Conservation (phyloP, 306 rosid genomes). For the Lathyrus oleraceus region DNA sequence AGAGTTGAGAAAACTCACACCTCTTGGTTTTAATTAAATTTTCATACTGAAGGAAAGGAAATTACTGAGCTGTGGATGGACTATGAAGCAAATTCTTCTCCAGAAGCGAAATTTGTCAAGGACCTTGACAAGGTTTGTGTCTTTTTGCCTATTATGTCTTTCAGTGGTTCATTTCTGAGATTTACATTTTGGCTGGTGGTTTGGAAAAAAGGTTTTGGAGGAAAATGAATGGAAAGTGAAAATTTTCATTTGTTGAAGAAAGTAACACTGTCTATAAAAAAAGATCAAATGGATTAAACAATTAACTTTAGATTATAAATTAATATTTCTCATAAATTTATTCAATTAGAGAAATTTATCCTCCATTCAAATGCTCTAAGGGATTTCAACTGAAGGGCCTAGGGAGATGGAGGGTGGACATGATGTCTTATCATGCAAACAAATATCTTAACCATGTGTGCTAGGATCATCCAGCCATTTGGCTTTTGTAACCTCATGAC, state of each 20-base stretch:
- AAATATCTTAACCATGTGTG: neutral
- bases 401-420: conserved; percentile 13
- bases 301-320: neutral
- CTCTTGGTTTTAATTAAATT: conserved; percentile 30
- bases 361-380: neutral
- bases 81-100: conserved; percentile 73
- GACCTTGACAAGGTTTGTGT: conserved; percentile 79
- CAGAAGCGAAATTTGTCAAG: conserved; percentile 87
- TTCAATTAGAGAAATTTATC: neutral
- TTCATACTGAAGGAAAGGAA: conserved; percentile 64
- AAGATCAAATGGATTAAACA: neutral
- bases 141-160: conserved; percentile 4
- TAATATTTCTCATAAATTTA: neutral
- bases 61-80: conserved; percentile 83
- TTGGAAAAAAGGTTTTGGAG: neutral
- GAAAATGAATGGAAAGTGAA: neutral
- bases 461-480: neutral
- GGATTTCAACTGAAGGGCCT: conserved; percentile 1
- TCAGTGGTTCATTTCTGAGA: conserved; percentile 11
- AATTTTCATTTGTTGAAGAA: neutral
- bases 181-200: neutral
- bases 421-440: neutral
- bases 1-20: conserved; percentile 10
- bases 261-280: neutral
- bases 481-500: neutral